Conservation (phyloP, 140 eudicot species). For the Stevia rebaudiana region DNA sequence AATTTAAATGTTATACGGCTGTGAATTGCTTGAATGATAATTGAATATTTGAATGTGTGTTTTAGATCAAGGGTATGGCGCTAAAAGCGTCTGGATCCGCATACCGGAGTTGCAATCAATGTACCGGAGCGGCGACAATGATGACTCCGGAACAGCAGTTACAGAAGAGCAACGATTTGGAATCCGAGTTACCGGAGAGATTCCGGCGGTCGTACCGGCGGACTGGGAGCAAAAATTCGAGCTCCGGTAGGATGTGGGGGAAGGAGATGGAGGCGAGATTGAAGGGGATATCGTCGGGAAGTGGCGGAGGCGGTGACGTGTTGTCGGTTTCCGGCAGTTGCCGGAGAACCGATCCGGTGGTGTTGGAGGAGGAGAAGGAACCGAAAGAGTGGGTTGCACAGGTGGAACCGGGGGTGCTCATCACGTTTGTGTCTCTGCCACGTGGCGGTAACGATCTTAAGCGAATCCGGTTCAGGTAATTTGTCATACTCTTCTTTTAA, state of each 20-base stretch:
- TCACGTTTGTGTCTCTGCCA: conserved; percentile 72
- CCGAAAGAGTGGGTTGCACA: conserved; percentile 88
- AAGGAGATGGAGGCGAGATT: conserved; percentile 79
- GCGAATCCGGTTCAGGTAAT: conserved; percentile 72
- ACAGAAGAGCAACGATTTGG: too few species aligned
- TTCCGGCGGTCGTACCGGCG: conserved; percentile 43
- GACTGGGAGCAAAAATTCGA: conserved; percentile 30
- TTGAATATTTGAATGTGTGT: background rate
- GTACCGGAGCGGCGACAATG: conserved; percentile 46
- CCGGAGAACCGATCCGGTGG: conserved; percentile 74
- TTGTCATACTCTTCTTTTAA: background rate
- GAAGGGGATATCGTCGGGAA: conserved; percentile 76
- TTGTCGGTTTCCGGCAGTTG: conserved; percentile 70
- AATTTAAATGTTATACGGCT: too few species aligned
- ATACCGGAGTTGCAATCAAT: conserved; percentile 66
- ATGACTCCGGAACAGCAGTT: conserved; percentile 18
- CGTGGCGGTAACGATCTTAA: conserved; percentile 80
- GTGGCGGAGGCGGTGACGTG: conserved; percentile 29
- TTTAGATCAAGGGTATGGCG: conserved; percentile 85
- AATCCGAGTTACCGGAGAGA: too few species aligned
- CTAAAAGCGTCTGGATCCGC: conserved; percentile 85
- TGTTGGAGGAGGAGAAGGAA: conserved; percentile 72
- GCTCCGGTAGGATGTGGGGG: conserved; percentile 61
- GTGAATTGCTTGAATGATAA: too few species aligned
- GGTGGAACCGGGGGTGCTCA: conserved; percentile 84